Base-by-base conservation (phyloP, 306 rosid species). In the Morella rubra region DNA sequence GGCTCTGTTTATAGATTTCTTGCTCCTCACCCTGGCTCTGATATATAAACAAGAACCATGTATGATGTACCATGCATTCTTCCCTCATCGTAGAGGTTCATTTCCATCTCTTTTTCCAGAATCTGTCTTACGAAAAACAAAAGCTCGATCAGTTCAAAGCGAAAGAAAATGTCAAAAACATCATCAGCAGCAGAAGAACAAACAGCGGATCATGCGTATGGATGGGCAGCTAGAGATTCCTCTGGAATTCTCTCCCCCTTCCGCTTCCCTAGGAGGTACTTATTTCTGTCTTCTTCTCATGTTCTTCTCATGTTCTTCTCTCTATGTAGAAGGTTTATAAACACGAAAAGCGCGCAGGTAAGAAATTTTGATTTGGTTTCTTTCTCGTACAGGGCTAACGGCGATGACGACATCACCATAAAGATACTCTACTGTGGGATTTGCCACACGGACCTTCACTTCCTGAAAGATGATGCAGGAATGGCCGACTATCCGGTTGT, bases 201-300 rank as follows among this genome's bases (percentile, higher is more conserved):
- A 41, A 1, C 46, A 64, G 19, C 7, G 15, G 41, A 40, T 14
- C 10, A 47, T 2, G 45, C 19, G 8, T 65, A 41, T 40, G 70
- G 70, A 41, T 65, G 15, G 70, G 70, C 49, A 65, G 49, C 70
- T 3, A 65, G 47, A 41, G 70, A 65, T 65, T 41, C 27, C 13
- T 65, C 70, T 4, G 49, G 70, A 65, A 65, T 65, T 41, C 49
- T 65, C 0, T 65, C 70, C 1, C 49, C 49, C 45, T 65, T 65
- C 5, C 70, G 41, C 49, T 65, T 65, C 14, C 4, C 11, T 18
- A 41, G 49, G 46, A 16, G 49, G 14, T 65, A 64, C 2, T 16
- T 40, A 15, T 14, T 64, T 65, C 24, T 19, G 52, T 11, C 10
- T 52, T 15, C 15, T 16, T 5, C 5, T 5, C 2, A 58, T 58